Percentiles rank a stretch among this genome's conserved stretches.
Conservation (phyloP, 495 filamentous ascomycete genomes). For the Trichoderma reesei region DNA sequence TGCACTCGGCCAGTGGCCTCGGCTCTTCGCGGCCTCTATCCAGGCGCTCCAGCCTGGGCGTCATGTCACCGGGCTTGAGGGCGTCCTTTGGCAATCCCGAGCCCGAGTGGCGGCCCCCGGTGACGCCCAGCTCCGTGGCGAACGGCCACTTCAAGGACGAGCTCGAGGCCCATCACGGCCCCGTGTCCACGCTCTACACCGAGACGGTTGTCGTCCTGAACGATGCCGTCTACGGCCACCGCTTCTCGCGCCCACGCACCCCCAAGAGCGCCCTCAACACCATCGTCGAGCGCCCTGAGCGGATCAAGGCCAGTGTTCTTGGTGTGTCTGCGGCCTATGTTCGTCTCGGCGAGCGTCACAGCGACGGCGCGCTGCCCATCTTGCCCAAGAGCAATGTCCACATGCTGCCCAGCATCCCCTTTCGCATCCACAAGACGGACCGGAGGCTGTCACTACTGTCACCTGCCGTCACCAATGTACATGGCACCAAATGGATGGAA, state of each 20-base stretch:
- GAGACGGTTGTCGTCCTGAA: conserved; percentile 77
- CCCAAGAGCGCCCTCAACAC: conserved; percentile 52
- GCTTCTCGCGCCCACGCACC: conserved; percentile 71
- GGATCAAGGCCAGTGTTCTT: conserved; percentile 72
- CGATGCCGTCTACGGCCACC: conserved; percentile 89
- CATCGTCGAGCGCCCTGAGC: conserved; percentile 88
- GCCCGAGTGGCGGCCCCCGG: conserved; percentile 21
- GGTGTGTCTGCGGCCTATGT: conserved; percentile 86
- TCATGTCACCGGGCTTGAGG: conserved; percentile 30
- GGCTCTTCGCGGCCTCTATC: conserved; percentile 28
- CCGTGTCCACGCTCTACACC: conserved; percentile 34
- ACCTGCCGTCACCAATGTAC: conserved; percentile 66
- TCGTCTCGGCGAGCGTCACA: conserved; percentile 70
- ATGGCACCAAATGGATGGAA: conserved; percentile 83
- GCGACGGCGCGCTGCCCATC: conserved; percentile 56
- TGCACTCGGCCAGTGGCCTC: conserved; percentile 35
- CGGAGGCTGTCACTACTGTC: conserved; percentile 56
- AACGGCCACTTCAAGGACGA: conserved; percentile 60
- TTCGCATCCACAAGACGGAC: conserved; percentile 66
- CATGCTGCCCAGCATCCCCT: conserved; percentile 54
- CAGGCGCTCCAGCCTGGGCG: conserved; percentile 41
- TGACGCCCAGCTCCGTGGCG: conserved; percentile 61
- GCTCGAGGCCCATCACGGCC: conserved; percentile 49
- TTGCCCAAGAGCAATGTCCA: conserved; percentile 40
- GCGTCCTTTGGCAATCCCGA: conserved; percentile 25